A percentile compares a stretch with the other conserved stretches of the same genome.
These are phyloP conservation scores for Lachnellula arida DNA, from an alignment of 2,329 filamentous ascomycete genomes.

Conservation along the genomic window DNA sequence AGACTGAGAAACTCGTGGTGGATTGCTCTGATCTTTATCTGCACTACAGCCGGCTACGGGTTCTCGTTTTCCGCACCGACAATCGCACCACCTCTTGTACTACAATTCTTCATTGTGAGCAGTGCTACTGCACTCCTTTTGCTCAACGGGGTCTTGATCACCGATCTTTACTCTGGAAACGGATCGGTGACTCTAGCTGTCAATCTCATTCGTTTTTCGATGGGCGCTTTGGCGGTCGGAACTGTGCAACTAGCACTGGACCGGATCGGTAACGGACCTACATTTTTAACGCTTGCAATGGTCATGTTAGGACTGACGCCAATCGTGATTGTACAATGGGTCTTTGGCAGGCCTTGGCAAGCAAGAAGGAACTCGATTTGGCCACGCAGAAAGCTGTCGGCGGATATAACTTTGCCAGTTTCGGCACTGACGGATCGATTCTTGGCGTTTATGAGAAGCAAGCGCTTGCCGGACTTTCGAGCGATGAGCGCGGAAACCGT, in stretches of 20 bases:
- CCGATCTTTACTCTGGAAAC: slow-evolving; percentile 11
- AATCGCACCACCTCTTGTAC: slow-evolving; percentile 11
- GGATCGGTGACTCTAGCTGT: slow-evolving; percentile 29
- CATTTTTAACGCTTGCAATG: slow-evolving; percentile 8
- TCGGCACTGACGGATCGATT: too few relatives aligned
- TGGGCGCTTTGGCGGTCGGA: slow-evolving; percentile 26
- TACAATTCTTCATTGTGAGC: slow-evolving; percentile 26
- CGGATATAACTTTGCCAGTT: neutral
- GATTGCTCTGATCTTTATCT: slow-evolving; percentile 10
- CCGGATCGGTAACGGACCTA: slow-evolving; percentile 5
- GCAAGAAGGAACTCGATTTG: slow-evolving; percentile 5
- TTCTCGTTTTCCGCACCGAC: neutral
- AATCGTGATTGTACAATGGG: slow-evolving; percentile 7
- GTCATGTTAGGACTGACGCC: slow-evolving; percentile 6
- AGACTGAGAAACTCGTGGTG: slow-evolving; percentile 11
- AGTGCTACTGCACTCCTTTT: slow-evolving; percentile 22
- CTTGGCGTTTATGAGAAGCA: too few relatives aligned
- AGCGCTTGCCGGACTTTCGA: too few relatives aligned
- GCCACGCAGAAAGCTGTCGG: slow-evolving; percentile 2
- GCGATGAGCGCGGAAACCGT: too few relatives aligned
- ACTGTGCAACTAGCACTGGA: slow-evolving; percentile 19
- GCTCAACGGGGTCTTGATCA: slow-evolving; percentile 12
- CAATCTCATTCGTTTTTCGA: slow-evolving; percentile 28
- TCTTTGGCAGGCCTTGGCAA: slow-evolving; percentile 8
- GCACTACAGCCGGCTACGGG: slow-evolving; percentile 3